Conservation (phyloP, 495 filamentous ascomycete species). For the Physcia stellaris region DNA sequence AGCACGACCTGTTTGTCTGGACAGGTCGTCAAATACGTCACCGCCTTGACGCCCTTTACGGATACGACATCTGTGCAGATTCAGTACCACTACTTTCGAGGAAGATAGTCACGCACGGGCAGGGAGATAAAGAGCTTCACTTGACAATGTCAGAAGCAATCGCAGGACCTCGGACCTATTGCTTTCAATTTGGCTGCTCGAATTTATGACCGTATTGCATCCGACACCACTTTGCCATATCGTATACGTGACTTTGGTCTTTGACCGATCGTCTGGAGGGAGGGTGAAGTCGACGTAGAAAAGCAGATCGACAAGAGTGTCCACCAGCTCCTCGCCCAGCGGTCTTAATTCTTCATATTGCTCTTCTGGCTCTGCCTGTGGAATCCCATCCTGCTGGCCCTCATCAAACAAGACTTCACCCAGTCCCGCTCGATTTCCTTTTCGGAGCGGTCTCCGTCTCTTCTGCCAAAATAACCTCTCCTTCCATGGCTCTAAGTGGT, state of each 20-base stretch:
- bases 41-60: conserved; percentile 69
- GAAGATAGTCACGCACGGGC: conserved; percentile 37
- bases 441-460: conserved; percentile 43
- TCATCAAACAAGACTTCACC: conserved; percentile 84
- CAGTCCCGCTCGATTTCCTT: conserved; percentile 32
- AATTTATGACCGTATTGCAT: conserved; percentile 77
- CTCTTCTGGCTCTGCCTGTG: conserved; percentile 25
- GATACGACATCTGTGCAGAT: conserved; percentile 48
- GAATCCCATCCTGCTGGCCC: conserved; percentile 35
- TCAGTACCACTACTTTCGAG: background rate
- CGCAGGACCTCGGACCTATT: conserved; percentile 86
- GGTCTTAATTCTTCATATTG: conserved; percentile 74
- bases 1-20: conserved; percentile 85
- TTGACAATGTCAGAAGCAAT: conserved; percentile 69
- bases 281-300: conserved; percentile 88
- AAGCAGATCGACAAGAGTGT: conserved; percentile 75
- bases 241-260: conserved; percentile 74
- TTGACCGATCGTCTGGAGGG: conserved; percentile 48
- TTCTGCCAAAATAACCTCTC: conserved; percentile 83
- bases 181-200: conserved; percentile 79
- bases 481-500: conserved; percentile 77
- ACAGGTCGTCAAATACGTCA: conserved; percentile 80
- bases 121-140: conserved; percentile 87
- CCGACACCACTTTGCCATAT: conserved; percentile 98
- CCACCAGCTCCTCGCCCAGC: conserved; percentile 85